Conservation (phyloP, 495 filamentous ascomycete species). For the Aspergillus kassunensis region DNA sequence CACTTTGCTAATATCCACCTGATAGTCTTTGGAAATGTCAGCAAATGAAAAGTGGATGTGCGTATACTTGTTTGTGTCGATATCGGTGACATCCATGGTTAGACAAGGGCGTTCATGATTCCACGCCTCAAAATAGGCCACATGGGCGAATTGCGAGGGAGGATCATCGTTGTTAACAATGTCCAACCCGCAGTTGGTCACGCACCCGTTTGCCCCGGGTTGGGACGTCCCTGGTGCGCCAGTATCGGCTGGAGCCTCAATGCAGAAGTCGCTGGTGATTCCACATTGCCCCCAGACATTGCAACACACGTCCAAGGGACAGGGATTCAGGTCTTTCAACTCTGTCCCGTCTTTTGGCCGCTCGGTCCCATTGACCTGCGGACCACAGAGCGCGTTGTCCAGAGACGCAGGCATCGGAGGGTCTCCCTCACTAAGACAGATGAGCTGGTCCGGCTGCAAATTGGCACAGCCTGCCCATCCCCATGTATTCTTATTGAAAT, state of each 20-base stretch:
- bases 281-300: slow-evolving; percentile 36
- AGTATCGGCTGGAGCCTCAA: slow-evolving; percentile 12
- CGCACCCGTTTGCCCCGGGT: slow-evolving; percentile 36
- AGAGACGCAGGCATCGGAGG: slow-evolving; percentile 41
- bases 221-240: slow-evolving; percentile 35
- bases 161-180: slow-evolving; percentile 24
- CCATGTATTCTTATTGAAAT: slow-evolving; percentile 37
- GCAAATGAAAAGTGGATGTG: slow-evolving; percentile 39
- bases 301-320: slow-evolving; percentile 27
- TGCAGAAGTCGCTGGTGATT: slow-evolving; percentile 42
- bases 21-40: slow-evolving; percentile 23
- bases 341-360: slow-evolving; percentile 6
- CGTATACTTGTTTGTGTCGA: not conserved
- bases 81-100: too few relatives aligned
- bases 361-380: slow-evolving; percentile 34
- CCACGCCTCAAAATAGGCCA: slow-evolving; percentile 18
- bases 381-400: slow-evolving; percentile 40
- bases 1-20: slow-evolving; percentile 25
- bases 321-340: slow-evolving; percentile 18
- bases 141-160: slow-evolving; percentile 6
- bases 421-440: slow-evolving; percentile 45
- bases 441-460: slow-evolving; percentile 19
- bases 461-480: slow-evolving; percentile 44
- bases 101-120: too few relatives aligned
- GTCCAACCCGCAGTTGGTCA: slow-evolving; percentile 43